A percentile compares a stretch with the other conserved stretches of the same genome.
phyloP scores from a whole-genome alignment of 768 basidiomycete genomes.

The Artomyces pyxidatus region DNA sequence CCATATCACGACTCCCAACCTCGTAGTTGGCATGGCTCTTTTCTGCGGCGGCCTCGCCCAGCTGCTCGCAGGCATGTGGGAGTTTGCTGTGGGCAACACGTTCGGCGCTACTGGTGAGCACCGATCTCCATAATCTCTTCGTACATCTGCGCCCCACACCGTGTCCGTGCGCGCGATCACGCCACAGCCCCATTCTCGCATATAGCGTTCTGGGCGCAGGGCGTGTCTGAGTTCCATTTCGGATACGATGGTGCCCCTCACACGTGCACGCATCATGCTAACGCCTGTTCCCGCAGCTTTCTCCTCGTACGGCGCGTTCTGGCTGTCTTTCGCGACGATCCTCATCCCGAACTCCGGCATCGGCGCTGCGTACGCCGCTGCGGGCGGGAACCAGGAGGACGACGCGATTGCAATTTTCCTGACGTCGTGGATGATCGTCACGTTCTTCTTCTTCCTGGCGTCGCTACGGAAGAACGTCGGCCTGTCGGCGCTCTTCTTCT shows the following conservation, averaged over 20 bases:
- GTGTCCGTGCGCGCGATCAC: no score
- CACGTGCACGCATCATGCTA: neutral
- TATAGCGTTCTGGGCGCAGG: no score
- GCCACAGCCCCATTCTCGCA: no score
- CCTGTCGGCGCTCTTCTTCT: slow-evolving; percentile 43
- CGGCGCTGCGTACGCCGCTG: slow-evolving; percentile 36
- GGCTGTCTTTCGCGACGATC: slow-evolving; percentile 76
- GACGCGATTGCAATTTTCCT: slow-evolving; percentile 71
- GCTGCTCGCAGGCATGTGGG: slow-evolving; percentile 85
- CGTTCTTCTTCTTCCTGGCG: slow-evolving; percentile 53
- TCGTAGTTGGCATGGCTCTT: slow-evolving; percentile 80
- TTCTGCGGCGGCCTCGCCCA: slow-evolving; percentile 82
- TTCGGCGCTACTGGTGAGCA: slow-evolving; percentile 67
- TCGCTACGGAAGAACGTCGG: slow-evolving; percentile 41
- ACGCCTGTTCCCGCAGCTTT: slow-evolving; percentile 50
- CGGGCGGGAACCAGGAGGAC: slow-evolving; percentile 27
- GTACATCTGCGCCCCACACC: no score
- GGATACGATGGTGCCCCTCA: no score
- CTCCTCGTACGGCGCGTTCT: slow-evolving; percentile 79
- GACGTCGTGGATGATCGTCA: slow-evolving; percentile 65
- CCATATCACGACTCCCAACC: slow-evolving; percentile 50
- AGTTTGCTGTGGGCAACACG: slow-evolving; percentile 43
- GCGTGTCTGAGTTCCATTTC: no score
- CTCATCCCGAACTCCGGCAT: slow-evolving; percentile 66
- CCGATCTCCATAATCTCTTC: neutral